Evolutionary conservation across 257 asterid genomes (phyloP).

Genomic region (Ilex aquifolium): DNA sequence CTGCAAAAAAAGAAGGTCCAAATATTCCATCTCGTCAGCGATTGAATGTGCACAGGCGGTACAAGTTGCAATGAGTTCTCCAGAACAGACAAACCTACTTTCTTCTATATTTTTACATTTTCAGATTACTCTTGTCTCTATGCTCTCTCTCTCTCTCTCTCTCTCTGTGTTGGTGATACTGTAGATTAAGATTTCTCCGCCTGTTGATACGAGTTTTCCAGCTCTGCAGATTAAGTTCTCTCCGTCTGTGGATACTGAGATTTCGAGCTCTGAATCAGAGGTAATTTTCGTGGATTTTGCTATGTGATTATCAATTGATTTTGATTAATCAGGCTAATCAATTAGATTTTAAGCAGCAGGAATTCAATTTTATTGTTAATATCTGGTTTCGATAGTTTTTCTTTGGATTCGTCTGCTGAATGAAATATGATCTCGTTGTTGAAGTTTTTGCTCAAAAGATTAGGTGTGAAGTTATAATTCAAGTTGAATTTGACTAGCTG

Average conservation of each 20-base stretch:
- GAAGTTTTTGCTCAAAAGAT: not conserved
- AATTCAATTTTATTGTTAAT: not conserved
- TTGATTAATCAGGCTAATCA: not conserved
- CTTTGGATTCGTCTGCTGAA: not conserved
- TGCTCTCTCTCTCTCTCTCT: not conserved
- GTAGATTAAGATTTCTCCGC: too few species aligned
- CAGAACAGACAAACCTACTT: not conserved
- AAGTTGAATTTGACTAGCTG: not conserved
- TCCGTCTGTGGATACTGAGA: not conserved
- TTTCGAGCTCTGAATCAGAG: constrained; percentile 20
- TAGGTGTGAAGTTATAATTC: not conserved
- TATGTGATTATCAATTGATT: not conserved
- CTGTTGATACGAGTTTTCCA: too few species aligned
- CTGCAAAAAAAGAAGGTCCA: not conserved
- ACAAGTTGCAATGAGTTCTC: not conserved
- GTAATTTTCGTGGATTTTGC: constrained; percentile 5
- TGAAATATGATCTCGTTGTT: not conserved
- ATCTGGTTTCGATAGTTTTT: not conserved
- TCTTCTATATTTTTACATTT: not conserved
- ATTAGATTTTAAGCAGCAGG: not conserved
- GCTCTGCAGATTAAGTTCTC: not conserved
- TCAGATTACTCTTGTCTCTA: not conserved
- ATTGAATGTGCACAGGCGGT: not conserved
- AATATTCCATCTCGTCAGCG: not conserved
- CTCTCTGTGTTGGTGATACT: not conserved